These are phyloP conservation scores for Penicillium sp. DNA, from an alignment of 2,329 filamentous ascomycete species.

Conservation along the genomic window DNA sequence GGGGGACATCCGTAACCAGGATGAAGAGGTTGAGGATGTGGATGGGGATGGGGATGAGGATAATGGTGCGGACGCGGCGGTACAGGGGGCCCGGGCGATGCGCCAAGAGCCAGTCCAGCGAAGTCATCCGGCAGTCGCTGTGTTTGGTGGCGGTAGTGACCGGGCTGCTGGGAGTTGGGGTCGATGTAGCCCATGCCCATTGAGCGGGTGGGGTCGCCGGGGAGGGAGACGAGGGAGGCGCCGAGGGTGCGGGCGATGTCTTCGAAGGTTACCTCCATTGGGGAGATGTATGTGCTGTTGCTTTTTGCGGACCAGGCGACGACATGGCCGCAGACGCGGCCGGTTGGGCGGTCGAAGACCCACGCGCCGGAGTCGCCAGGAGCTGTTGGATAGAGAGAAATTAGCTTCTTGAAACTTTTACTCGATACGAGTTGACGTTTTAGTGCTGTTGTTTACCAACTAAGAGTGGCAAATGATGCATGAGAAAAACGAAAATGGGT, in stretches of 20 bases:
- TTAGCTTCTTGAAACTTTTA: slow-evolving; percentile 21
- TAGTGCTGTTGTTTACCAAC: slow-evolving; percentile 19
- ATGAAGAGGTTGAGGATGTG: slow-evolving; percentile 4
- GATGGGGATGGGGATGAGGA: slow-evolving; percentile 7
- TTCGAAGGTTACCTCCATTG: slow-evolving; percentile 83
- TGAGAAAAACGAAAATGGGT: slow-evolving; percentile 20
- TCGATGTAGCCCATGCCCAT: slow-evolving; percentile 23
- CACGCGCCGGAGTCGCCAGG: slow-evolving; percentile 92
- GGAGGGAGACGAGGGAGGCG: slow-evolving; percentile 66
- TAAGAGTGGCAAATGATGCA: slow-evolving; percentile 11
- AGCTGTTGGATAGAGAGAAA: slow-evolving; percentile 12
- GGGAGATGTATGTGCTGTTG: slow-evolving; percentile 83
- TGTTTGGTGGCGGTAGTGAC: slow-evolving; percentile 19
- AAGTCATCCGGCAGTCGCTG: slow-evolving; percentile 22
- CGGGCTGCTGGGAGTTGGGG: slow-evolving; percentile 5
- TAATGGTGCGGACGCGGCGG: slow-evolving; percentile 15
- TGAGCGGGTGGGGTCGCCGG: slow-evolving; percentile 45
- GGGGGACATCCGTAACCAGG: slow-evolving; percentile 3
- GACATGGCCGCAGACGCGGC: slow-evolving; percentile 81
- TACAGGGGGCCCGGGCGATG: slow-evolving; percentile 10
- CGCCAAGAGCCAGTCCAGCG: slow-evolving; percentile 16
- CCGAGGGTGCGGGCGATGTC: slow-evolving; percentile 79
- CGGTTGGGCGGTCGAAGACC: slow-evolving; percentile 77
- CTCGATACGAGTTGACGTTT: slow-evolving; percentile 13
- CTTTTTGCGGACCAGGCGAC: slow-evolving; percentile 81